These are phyloP conservation scores for Cystoderma amianthinum DNA, from an alignment of 768 basidiomycete species.

Conservation along the genomic window DNA sequence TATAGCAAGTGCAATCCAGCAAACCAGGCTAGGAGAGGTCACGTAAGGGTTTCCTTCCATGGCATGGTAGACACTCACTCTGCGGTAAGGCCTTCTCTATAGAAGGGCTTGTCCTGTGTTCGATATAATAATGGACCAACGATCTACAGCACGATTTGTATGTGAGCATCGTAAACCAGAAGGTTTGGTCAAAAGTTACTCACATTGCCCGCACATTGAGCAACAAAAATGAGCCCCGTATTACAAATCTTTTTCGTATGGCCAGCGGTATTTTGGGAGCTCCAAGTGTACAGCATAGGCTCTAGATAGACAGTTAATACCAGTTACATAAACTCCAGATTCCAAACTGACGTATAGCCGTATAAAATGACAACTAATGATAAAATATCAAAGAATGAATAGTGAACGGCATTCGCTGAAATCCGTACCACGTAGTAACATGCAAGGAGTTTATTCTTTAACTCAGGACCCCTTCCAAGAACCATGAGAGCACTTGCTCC, in stretches of 20 bases:
- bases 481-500: constrained; percentile 25
- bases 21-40: constrained; percentile 23
- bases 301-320: constrained; percentile 13
- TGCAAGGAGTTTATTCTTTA: constrained; percentile 22
- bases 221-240: constrained; percentile 37
- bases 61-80: constrained; percentile 19
- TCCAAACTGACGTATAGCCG: constrained; percentile 19
- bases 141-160: no score
- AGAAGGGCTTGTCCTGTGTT: constrained; percentile 27
- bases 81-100: constrained; percentile 29
- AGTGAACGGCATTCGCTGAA: no score
- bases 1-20: constrained; percentile 28
- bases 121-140: constrained; percentile 29
- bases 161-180: no score
- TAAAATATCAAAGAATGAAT: no score
- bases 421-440: constrained; percentile 36
- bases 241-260: constrained; percentile 35
- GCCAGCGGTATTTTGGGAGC: constrained; percentile 31
- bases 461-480: constrained; percentile 20
- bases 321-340: not conserved
- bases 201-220: constrained; percentile 37
- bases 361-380: constrained; percentile 25
- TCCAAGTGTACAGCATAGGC: constrained; percentile 35
- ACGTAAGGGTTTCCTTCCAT: not conserved
- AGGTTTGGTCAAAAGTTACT: no score